These are phyloP conservation scores for Alnus glutinosa DNA, from an alignment of 306 rosid species.

Conservation along the genomic window DNA sequence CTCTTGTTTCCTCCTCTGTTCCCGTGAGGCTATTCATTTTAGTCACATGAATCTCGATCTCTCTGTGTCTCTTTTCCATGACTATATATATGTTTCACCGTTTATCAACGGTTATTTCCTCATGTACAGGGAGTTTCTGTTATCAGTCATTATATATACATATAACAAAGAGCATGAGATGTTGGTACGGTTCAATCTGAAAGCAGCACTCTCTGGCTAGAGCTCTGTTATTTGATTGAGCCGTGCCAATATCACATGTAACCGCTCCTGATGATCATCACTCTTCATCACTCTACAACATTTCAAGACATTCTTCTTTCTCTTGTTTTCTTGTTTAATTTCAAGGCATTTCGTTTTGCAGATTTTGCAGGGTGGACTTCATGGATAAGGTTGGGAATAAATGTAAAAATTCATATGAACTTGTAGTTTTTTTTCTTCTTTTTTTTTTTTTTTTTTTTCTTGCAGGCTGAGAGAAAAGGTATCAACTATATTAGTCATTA, in stretches of 20 bases:
- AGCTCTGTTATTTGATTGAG: conserved; percentile 72
- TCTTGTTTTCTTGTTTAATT: neutral
- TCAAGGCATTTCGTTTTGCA: neutral
- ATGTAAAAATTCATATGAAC: neutral
- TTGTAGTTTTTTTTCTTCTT: neutral
- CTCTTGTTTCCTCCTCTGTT: conserved; percentile 20
- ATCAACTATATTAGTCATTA: too few relatives aligned
- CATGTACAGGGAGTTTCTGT: neutral
- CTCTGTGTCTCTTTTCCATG: neutral
- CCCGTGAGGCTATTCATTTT: conserved; percentile 15
- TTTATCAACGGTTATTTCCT: neutral
- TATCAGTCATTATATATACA: too few relatives aligned
- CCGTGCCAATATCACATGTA: conserved; percentile 81
- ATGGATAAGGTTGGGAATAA: neutral
- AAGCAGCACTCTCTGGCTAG: conserved; percentile 35
- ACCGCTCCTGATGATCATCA: conserved; percentile 2
- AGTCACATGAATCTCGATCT: neutral
- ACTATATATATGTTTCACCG: neutral
- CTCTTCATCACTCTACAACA: conserved; percentile 16
- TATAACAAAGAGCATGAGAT: conserved; percentile 39
- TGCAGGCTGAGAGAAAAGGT: neutral
- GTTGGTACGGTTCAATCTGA: conserved; percentile 77
- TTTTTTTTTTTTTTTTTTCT: neutral
- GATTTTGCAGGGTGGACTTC: neutral
- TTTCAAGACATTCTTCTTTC: conserved; percentile 1